Conservation (phyloP, 192 early-diverging fungal species). For the Coemansia sp. region DNA sequence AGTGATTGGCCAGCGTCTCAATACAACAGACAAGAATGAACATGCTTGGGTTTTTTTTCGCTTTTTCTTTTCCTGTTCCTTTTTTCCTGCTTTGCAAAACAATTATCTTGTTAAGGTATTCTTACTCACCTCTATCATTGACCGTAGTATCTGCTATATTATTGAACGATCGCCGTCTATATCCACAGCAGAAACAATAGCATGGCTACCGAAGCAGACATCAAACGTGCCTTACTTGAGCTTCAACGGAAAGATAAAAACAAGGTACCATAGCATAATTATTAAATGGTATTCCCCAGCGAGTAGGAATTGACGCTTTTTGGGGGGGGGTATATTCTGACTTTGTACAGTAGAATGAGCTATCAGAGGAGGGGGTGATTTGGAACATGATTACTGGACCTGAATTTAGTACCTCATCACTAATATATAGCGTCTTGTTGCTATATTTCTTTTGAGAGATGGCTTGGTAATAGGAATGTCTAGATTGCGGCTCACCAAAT, state of each 20-base stretch:
- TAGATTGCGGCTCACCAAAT: slow-evolving; percentile 87
- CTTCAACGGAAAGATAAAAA: slow-evolving; percentile 46
- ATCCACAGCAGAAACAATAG: background rate
- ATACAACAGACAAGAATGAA: too few relatives aligned
- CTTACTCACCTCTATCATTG: background rate
- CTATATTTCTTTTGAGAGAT: background rate
- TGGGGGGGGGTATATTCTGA: background rate
- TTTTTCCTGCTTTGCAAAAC: background rate
- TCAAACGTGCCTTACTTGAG: slow-evolving; percentile 38
- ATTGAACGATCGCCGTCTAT: background rate
- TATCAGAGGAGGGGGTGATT: background rate
- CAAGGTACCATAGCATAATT: slow-evolving; percentile 21
- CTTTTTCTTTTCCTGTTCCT: background rate
- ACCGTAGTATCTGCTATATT: background rate
- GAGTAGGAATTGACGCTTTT: background rate
- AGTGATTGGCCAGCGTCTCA: slow-evolving; percentile 12
- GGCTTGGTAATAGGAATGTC: slow-evolving; percentile 60
- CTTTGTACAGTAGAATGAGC: background rate
- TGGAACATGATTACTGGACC: background rate
- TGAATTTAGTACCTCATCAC: background rate
- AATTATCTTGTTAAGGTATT: background rate
- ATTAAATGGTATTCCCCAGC: background rate
- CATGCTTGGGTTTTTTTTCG: background rate
- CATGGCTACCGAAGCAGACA: slow-evolving; percentile 33
- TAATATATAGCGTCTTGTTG: background rate